Conservation (phyloP, 495 filamentous ascomycete genomes). For the Aspergillus incahuasiensis region DNA sequence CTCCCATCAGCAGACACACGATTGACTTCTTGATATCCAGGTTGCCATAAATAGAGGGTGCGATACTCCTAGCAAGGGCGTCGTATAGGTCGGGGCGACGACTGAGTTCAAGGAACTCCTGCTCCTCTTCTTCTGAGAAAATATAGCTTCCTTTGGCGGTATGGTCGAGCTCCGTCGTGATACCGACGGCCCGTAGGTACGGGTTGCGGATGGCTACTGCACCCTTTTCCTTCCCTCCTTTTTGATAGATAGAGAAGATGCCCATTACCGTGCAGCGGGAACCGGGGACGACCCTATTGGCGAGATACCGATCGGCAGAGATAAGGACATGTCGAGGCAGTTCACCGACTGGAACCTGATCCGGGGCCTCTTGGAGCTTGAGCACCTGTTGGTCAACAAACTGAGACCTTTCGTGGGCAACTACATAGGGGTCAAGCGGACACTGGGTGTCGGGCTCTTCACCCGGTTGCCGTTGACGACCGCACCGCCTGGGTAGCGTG, state of each 20-base stretch:
- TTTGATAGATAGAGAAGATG: slow-evolving; percentile 94
- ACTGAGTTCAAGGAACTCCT: slow-evolving; percentile 93
- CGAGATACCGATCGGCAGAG: slow-evolving; percentile 90
- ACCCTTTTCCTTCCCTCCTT: slow-evolving; percentile 75
- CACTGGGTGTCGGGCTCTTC: slow-evolving; percentile 65
- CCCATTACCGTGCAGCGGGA: slow-evolving; percentile 94
- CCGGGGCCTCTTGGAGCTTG: slow-evolving; percentile 96
- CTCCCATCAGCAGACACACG: slow-evolving; percentile 88
- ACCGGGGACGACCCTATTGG: slow-evolving; percentile 93
- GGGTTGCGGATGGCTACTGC: slow-evolving; percentile 95
- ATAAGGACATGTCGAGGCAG: slow-evolving; percentile 91
- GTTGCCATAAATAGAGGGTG: slow-evolving; percentile 97
- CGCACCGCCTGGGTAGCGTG: slow-evolving; percentile 75
- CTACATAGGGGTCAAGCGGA: slow-evolving; percentile 91
- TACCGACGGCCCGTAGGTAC: slow-evolving; percentile 91
- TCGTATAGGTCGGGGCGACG: slow-evolving; percentile 88
- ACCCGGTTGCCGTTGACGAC: slow-evolving; percentile 50
- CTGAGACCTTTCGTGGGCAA: slow-evolving; percentile 87
- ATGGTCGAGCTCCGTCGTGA: slow-evolving; percentile 84
- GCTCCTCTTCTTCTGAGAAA: slow-evolving; percentile 95
- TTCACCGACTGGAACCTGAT: slow-evolving; percentile 97
- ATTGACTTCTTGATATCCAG: slow-evolving; percentile 98
- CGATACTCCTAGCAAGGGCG: slow-evolving; percentile 85
- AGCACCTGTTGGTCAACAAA: slow-evolving; percentile 99
- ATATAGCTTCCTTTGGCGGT: slow-evolving; percentile 79